Base-by-base conservation (phyloP, 306 rosid genomes). In the Astragalus glycyphyllos region DNA sequence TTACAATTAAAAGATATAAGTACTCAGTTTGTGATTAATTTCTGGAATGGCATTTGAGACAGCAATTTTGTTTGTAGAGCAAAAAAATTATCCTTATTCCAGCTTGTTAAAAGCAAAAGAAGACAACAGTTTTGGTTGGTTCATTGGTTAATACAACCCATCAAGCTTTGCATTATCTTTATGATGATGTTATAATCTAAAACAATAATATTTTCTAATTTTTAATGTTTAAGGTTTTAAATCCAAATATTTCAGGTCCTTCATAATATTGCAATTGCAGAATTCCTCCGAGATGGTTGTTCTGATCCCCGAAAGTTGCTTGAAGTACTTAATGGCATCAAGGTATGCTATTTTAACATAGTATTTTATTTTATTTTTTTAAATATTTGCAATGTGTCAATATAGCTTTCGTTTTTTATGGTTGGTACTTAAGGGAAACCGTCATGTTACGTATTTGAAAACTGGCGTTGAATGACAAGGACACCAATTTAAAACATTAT, bases 231-330 rank as follows among this genome's bases (percentile, higher is more conserved):
- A 42, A 41, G 44, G 58, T 51, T 76, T 68, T 75, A 20, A 64
- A 54, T 80, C 51, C 35, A 62, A 46, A 69, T 69, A 35, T 80
- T 44, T 80, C 89, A 95, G 99, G 89, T 91, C 72, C 84, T 84
- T 76, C 99, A 95, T 82, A 95, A 95, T 80, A 85, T 86, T 11
- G 96, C 93, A 50, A 82, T 95, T 66, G 89, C 96, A 1, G 96
- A 95, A 65, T 91, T 80, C 83, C 86, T 82, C 55, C 87, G 87
- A 62, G 96, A 85, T 81, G 96, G 96, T 64, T 95, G 93, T 72
- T 89, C 93, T 59, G 93, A 87, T 85, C 96, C 97, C 23, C 88
- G 77, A 74, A 87, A 80, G 79, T 81, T 95, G 83, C 96, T 95
- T 69, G 93, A 88, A 76, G 88, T 83, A 14, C 86, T 95, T 42